Evolutionary conservation across 257 asterid species (phyloP).

Genomic region (Handroanthus guayacan): DNA sequence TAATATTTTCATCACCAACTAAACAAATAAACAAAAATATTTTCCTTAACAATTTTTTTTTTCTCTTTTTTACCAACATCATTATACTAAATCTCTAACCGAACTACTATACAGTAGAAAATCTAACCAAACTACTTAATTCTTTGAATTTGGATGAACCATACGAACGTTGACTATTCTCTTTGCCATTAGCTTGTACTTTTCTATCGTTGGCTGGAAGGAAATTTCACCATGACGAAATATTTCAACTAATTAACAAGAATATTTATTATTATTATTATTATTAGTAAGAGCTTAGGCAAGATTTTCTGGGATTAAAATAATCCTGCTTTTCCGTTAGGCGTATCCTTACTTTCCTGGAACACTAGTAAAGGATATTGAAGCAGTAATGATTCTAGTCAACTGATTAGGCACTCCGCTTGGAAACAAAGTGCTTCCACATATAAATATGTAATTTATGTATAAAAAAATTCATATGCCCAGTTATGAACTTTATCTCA

Average conservation of each 20-base stretch:
- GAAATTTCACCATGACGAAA: not conserved
- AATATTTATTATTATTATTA: not conserved
- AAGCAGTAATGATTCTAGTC: not conserved
- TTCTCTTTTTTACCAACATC: too few relatives aligned
- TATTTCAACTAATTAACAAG: not conserved
- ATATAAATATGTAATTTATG: too few relatives aligned
- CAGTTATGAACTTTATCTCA: not conserved
- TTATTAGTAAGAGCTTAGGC: not conserved
- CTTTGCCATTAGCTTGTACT: conserved; percentile 12
- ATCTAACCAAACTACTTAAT: too few relatives aligned
- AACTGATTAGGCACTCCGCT: not conserved
- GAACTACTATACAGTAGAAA: too few relatives aligned
- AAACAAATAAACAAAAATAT: too few relatives aligned
- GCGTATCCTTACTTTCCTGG: not conserved
- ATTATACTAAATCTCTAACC: too few relatives aligned
- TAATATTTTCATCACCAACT: too few relatives aligned
- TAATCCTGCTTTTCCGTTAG: not conserved
- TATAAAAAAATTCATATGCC: not conserved
- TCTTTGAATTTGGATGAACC: too few relatives aligned
- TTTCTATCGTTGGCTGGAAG: conserved; percentile 17
- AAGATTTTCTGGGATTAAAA: conserved; percentile 9
- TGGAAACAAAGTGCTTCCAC: not conserved
- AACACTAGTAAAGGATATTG: conserved; percentile 4
- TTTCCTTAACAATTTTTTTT: too few relatives aligned
- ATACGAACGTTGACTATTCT: not conserved